Evolutionary conservation across 2,329 filamentous ascomycete genomes (phyloP), one percentile per base, ranked within the genome.

Genomic region (Chalara sp.): DNA sequence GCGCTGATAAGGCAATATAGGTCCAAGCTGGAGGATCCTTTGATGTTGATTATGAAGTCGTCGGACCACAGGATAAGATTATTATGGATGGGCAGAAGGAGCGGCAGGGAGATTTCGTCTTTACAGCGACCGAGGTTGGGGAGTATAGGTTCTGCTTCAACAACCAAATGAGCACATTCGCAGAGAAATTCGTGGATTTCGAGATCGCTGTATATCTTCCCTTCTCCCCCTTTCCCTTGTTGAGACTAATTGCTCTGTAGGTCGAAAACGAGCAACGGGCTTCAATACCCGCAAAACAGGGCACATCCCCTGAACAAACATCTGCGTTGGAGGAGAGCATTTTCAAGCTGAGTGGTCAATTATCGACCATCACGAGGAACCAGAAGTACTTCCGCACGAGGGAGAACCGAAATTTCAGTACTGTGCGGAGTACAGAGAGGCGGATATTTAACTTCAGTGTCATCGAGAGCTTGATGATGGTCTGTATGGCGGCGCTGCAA

Each of bases 381-480:
- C 93, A 99, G 67, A 99, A 99, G 70, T 99, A 99, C 76, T 99
- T 99, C 83, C 87, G 95, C 56, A 99, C 93, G 3, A 84, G 93
- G 59, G 93, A 99, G 78, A 99, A 99, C 79, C 82, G 93, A 56
- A 99, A 99, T 74, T 97, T 99, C 73, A 95, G 89, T 74, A 99
- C 93, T 7, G 93, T 99, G 63, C 81, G 89, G 69, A 96, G 91
- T 73, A 99, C 93, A 40, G 93, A 99, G 76, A 83, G 82, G 68
- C 80, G 93, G 57, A 99, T 99, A 64, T 90, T 96, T 75, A 97
- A 96, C 73, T 96, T 99, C 70, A 95, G 89, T 68, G 76, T 99
- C 66, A 86, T 97, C 62, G 93, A 99, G 76, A 87, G 88, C 58
- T 78, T 81, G 56, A 83, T 99, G 75, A 95, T 99, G 75, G 76